Evolutionary conservation across 2,329 filamentous ascomycete species (phyloP).

Genomic region (Aureobasidium sp.): DNA sequence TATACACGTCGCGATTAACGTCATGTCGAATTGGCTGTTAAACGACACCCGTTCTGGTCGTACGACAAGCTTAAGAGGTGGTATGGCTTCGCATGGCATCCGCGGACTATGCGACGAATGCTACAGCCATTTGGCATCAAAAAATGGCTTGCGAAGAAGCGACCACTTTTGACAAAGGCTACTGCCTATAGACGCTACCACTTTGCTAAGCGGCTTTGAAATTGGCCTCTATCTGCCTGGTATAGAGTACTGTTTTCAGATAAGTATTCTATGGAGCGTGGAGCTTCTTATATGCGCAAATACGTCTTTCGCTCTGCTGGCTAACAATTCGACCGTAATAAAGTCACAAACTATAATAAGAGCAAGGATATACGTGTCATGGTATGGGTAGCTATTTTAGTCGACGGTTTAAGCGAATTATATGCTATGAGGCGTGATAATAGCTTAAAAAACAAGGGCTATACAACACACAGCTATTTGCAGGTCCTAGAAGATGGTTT

Average conservation of each 20-base stretch:
- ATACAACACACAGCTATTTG: neutral
- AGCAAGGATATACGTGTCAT: constrained; percentile 1
- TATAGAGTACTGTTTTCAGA: neutral
- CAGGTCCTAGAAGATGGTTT: neutral
- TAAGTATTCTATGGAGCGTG: neutral
- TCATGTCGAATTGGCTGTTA: neutral
- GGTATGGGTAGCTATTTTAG: neutral
- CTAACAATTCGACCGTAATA: neutral
- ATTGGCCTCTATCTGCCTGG: neutral
- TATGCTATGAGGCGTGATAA: neutral
- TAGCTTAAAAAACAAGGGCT: neutral
- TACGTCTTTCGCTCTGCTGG: neutral
- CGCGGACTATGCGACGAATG: neutral
- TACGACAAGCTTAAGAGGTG: neutral
- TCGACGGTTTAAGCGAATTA: neutral
- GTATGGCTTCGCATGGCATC: neutral
- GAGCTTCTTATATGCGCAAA: neutral
- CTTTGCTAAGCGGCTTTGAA: neutral
- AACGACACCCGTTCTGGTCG: neutral
- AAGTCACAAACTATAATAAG: neutral
- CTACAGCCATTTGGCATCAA: neutral
- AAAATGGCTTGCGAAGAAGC: neutral
- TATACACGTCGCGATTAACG: neutral
- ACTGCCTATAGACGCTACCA: neutral
- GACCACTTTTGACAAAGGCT: neutral